These are phyloP conservation scores for Adansonia digitata DNA, from an alignment of 345 rosid species.

Conservation along the genomic window DNA sequence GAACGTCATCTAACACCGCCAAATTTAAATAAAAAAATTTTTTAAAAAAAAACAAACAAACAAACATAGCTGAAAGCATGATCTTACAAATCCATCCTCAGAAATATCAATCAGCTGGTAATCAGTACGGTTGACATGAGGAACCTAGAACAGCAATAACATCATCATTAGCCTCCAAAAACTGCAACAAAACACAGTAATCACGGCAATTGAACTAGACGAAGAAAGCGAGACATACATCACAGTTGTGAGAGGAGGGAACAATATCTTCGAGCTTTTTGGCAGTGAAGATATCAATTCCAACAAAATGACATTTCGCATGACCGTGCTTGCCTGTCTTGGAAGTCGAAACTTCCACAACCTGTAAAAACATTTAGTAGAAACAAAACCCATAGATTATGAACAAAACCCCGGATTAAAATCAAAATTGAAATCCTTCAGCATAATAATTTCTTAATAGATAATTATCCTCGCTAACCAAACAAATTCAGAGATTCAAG, in stretches of 20 bases:
- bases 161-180: neutral
- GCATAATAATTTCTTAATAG: neutral
- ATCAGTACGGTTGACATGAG: slow-evolving; percentile 52
- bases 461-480: neutral
- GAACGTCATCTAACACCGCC: neutral
- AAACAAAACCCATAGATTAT: no score
- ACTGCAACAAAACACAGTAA: neutral
- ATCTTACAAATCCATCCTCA: slow-evolving; percentile 61
- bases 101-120: slow-evolving; percentile 62
- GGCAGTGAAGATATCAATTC: slow-evolving; percentile 59
- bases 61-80: neutral
- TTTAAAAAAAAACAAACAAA: neutral
- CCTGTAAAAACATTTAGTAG: neutral
- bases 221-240: slow-evolving; percentile 28
- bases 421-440: neutral
- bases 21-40: no score
- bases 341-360: slow-evolving; percentile 42
- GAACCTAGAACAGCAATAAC: slow-evolving; percentile 22
- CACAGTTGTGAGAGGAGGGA: slow-evolving; percentile 73
- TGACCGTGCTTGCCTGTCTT: slow-evolving; percentile 80
- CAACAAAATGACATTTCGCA: slow-evolving; percentile 77
- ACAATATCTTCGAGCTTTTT: slow-evolving; percentile 76
- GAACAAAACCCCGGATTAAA: neutral
- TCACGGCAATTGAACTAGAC: neutral
- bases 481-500: slow-evolving; percentile 18